Percentiles rank a stretch among this genome's conserved stretches.
phyloP scores from a whole-genome alignment of 2,329 filamentous ascomycete genomes.

The Phaeosphaeria sp. region DNA sequence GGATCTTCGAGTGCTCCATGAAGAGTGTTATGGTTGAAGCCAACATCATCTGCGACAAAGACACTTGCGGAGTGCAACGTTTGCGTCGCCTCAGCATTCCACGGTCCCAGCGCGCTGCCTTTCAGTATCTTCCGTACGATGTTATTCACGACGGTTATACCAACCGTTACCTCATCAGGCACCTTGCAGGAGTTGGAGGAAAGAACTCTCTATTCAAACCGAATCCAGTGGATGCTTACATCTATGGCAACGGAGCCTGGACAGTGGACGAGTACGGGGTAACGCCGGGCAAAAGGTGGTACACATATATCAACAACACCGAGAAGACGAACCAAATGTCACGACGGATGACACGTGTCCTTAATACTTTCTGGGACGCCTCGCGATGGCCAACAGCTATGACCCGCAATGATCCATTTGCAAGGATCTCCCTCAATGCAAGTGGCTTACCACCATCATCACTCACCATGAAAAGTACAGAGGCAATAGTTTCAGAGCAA shows the following conservation, averaged over 20 bases:
- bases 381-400: conserved; percentile 6
- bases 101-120: not conserved
- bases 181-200: not conserved
- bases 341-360: conserved; percentile 2
- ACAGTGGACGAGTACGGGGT: not conserved
- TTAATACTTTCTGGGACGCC: conserved; percentile 9
- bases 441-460: not conserved
- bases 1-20: conserved; percentile 10
- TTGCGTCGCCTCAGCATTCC: conserved; percentile 4
- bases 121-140: not conserved
- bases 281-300: conserved; percentile 1
- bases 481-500: not conserved
- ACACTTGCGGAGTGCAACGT: conserved; percentile 1
- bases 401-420: conserved; percentile 8
- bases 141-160: conserved; percentile 1
- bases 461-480: conserved; percentile 4
- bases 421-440: not conserved
- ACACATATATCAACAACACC: conserved; percentile 1
- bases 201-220: not conserved
- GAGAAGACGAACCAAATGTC: conserved; percentile 3
- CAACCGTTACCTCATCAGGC: not conserved
- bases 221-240: conserved; percentile 8
- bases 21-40: conserved; percentile 9
- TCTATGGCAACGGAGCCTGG: conserved; percentile 9
- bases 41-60: conserved; percentile 3